Evolutionary conservation across 257 asterid genomes (phyloP), one percentile per base, ranked within the genome.

Genomic region (Ilex aquifolium): DNA sequence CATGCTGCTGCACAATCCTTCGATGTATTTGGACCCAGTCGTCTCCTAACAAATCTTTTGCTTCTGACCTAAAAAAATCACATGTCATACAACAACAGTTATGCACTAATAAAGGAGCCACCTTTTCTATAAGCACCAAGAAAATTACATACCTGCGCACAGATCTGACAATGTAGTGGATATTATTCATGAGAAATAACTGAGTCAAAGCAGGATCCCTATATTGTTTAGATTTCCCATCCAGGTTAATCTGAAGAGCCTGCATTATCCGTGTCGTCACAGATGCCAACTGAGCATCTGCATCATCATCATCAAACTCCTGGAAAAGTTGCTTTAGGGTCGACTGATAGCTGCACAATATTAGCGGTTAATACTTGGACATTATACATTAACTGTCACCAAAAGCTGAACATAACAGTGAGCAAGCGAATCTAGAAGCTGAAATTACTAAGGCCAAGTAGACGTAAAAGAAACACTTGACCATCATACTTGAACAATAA

Each of bases 11-110:
- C 58, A 92, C 99, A 44, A 87, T 82, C 72, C 99, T 76, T 82
- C 99, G 77, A 63, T 92, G 97, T 75, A 92, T 89, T 76, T 89
- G 97, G 70, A 92, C 99, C 99, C 99, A 92, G 73, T 92, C 99
- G 72, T 89, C 90, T 32, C 99, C 99, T 65, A 92, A 70, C 71
- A 92, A 69, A 76, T 92, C 94, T 80, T 92, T 92, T 39, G 96
- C 99, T 71, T 92, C 99, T n/a, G 96, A 92, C 83, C 99, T 92
- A 59, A 44, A 75, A 62, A 61, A 55, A 32, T 10, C 12, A 27
- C 32, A 57, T 70, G 40, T 62, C 64, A 16, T 61, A 53, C 70
- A 5, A 46, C n/a, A 46, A 46, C 10, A 46, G n/a, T 14, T 46
- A 46, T 46, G 27, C 10, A 3, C 13, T 10, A 46, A 46, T 14